Conservation (phyloP, 78 protist species). For the Planoprotostelium fungivorum region DNA sequence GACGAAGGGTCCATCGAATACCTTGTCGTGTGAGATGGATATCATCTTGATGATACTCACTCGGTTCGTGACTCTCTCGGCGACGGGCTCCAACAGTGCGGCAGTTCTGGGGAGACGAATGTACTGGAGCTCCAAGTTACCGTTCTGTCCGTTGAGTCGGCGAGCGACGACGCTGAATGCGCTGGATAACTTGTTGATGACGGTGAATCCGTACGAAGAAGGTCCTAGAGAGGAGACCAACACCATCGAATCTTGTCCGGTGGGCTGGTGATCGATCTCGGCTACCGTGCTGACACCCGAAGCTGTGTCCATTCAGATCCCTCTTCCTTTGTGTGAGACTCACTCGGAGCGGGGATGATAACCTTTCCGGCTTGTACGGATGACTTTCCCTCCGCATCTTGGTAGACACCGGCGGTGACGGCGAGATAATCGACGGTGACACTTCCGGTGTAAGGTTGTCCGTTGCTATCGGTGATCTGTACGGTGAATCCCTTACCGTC, state of each 20-base stretch:
- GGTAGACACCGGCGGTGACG: not conserved
- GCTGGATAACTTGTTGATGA: not conserved
- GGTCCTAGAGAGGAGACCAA: not conserved
- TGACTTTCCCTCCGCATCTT: not conserved
- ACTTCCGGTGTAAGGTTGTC: not conserved
- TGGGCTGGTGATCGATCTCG: not conserved
- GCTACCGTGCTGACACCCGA: not conserved
- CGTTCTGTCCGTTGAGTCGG: not conserved
- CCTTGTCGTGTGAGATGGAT: not conserved
- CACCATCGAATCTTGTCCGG: not conserved
- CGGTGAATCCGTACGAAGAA: not conserved
- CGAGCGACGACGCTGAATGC: not conserved
- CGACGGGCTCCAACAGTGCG: not conserved
- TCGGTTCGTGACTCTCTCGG: not conserved
- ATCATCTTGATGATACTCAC: not conserved
- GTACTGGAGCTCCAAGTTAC: not conserved
- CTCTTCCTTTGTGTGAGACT: too few species aligned
- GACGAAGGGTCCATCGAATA: not conserved
- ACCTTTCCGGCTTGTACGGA: not conserved
- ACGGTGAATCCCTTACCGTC: not conserved
- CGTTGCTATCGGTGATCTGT: not conserved
- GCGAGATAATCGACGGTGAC: not conserved
- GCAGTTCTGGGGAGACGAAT: not conserved
- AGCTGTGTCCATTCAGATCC: too few species aligned
- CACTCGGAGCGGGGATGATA: not conserved